Base-by-base conservation (phyloP, 148 eudicot species). In the Heliamphora exappendiculata region DNA sequence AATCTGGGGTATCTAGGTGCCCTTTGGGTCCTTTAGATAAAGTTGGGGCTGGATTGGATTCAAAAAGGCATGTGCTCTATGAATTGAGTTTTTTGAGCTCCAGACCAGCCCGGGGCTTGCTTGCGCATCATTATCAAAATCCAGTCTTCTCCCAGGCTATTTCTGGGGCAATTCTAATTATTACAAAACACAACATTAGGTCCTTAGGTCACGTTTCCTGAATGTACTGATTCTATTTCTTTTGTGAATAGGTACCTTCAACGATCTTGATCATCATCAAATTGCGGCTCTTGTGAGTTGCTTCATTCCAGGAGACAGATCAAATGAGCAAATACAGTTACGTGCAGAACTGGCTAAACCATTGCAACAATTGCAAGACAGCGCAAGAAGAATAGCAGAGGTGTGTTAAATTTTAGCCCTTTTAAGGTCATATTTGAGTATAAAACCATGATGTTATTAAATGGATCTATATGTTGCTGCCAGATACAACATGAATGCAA, bases 401-500 rank as follows among this genome's bases (percentile, higher is more conserved):
- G 99, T 92, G 22, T 59, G 42, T 58, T 37, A 44, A 33, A 24
- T 67, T 39, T 22, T 16, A 45, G 24, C 29, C 12, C 12, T 20
- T 2, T n/a, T 75, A 14, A 14, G n/a, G 66, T 74, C 3, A 45
- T 33, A 19, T 28, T 54, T 74, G 29, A 29, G 11, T 12, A 22
- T 17, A 39, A 33, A 17, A n/a, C 12, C 50, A 49, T 42, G 29
- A 7, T 44, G 8, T 22, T 68, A 14, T 49, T 69, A 11, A 37
- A 63, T 47, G 10, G 66, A 41, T 78, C 26, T 57, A 5, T 63
- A 29, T 76, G 36, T 68, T 28, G 5, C 37, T 88, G 78, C 90
- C 90, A 95, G 99, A 95, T 95, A 80, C 99, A 95, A 89, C 92
- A 87, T 79, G 99, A 95, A 81, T 92, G 99, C 82, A 88, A 91